phyloP scores from a whole-genome alignment of 805 yeast species.

The Kockiozyma suomiensis region DNA sequence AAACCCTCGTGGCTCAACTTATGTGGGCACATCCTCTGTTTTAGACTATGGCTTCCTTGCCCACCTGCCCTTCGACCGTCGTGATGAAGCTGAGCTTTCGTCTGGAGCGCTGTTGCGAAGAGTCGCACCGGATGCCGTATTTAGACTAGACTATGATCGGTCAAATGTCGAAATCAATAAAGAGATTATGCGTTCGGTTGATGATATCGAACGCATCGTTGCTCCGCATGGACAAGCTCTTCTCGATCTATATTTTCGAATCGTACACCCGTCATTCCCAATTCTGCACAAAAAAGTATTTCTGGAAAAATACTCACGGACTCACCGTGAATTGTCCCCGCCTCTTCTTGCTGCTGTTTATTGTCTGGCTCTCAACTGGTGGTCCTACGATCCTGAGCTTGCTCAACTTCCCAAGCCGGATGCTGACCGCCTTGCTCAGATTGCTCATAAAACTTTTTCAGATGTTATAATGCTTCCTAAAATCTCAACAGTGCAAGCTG shows the following conservation, averaged over 20 bases:
- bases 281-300: slow-evolving; percentile 89
- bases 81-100: slow-evolving; percentile 78
- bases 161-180: slow-evolving; percentile 63
- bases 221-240: slow-evolving; percentile 87
- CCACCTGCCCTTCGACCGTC: slow-evolving; percentile 62
- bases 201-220: slow-evolving; percentile 78
- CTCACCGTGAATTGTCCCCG: slow-evolving; percentile 89
- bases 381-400: slow-evolving; percentile 83
- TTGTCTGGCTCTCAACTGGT: slow-evolving; percentile 86
- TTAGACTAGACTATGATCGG: slow-evolving; percentile 73
- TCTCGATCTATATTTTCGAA: slow-evolving; percentile 72
- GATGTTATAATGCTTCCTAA: slow-evolving; percentile 86
- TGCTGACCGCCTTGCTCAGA: slow-evolving; percentile 64
- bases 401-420: slow-evolving; percentile 80
- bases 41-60: slow-evolving; percentile 74
- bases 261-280: slow-evolving; percentile 90
- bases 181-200: slow-evolving; percentile 74
- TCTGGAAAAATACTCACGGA: slow-evolving; percentile 83
- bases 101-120: slow-evolving; percentile 69
- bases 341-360: slow-evolving; percentile 90
- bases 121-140: slow-evolving; percentile 75
- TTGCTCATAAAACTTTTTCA: slow-evolving; percentile 65
- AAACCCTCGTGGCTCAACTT: slow-evolving; percentile 88
- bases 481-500: slow-evolving; percentile 89
- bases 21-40: slow-evolving; percentile 84